Percentiles rank a stretch among this genome's conserved stretches.
phyloP scores from a whole-genome alignment of 177 flowering plant genomes.

The Telopea speciosissima region DNA sequence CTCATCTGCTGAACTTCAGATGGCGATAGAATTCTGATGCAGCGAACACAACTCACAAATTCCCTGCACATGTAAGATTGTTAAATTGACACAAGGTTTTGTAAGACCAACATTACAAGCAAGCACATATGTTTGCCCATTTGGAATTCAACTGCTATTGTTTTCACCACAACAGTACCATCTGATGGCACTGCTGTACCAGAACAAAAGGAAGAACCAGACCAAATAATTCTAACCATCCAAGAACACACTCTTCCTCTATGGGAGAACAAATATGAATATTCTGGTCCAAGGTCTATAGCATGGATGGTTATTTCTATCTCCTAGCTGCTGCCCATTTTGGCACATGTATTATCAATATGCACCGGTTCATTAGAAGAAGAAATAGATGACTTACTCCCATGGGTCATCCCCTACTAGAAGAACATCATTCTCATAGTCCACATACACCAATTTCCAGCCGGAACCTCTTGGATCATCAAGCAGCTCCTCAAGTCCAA shows the following conservation, averaged over 20 bases:
- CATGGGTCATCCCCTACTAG: constrained; percentile 99
- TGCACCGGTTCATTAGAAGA: background rate
- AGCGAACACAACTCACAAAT: constrained; percentile 87
- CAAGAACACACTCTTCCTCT: too few relatives aligned
- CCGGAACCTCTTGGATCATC: constrained; percentile 69
- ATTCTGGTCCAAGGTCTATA: background rate
- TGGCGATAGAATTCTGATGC: constrained; percentile 91
- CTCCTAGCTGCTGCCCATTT: too few relatives aligned
- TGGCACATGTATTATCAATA: background rate
- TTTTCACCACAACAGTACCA: too few relatives aligned
- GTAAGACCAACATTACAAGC: background rate
- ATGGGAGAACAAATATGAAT: too few relatives aligned
- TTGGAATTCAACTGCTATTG: too few relatives aligned
- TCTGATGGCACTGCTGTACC: too few relatives aligned
- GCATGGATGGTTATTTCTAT: background rate
- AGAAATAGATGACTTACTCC: constrained; percentile 64
- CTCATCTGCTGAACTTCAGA: constrained; percentile 97
- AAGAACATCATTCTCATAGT: constrained; percentile 91
- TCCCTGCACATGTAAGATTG: constrained; percentile 47
- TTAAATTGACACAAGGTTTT: background rate
- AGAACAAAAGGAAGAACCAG: too few relatives aligned
- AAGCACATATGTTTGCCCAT: background rate
- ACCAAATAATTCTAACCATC: background rate
- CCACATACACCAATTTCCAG: constrained; percentile 95
- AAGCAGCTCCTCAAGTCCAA: constrained; percentile 84